Evolutionary conservation across 2,329 filamentous ascomycete species (phyloP), one percentile per base, ranked within the genome.

Genomic region (Hypomyces rosellus): DNA sequence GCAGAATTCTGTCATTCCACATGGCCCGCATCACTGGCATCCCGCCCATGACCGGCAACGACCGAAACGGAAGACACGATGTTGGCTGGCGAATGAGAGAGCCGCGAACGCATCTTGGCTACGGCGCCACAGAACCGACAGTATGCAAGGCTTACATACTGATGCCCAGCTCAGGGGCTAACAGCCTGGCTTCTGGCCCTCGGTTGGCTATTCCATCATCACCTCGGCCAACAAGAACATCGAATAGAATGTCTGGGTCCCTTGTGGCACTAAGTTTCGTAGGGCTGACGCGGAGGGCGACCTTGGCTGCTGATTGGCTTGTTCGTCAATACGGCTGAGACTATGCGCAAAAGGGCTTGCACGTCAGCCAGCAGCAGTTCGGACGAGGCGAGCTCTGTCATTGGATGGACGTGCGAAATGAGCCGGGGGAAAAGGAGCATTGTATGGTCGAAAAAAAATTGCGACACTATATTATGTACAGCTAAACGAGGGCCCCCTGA

Each of bases 261-360:
- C 45, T 55, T 53, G 39, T 46, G 50, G 45, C 50, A 52, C 56
- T 48, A 55, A 50, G 52, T 55, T 54, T 58, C 54, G 55, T 58
- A 58, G 56, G 56, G 56, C 56, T 58, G 56, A 58, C 56, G 50
- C 46, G 50, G 49, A 58, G 48, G 34, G 51, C 45, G 43, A 46
- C 51, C 48, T 46, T 36, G 34, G 25, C 30, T 46, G 25, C 50
- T 58, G 53, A 51, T 57, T 58, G 56, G 56, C 51, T 48, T 16
- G 20, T 15, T 36, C 40, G 48, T 33, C 47, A 49, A 47, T 46
- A 49, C 49, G 49, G 49, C 55, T 56, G 53, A 53, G 50, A 33
- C n/a, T 36, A 37, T 25, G 34, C 12, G 34, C 48, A 34, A 45
- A 44, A 37, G 44, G 13, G 14, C 46, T 48, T 38, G 36, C 14